phyloP scores from a whole-genome alignment of 2,329 filamentous ascomycete species.

The Monosporascus sp. region DNA sequence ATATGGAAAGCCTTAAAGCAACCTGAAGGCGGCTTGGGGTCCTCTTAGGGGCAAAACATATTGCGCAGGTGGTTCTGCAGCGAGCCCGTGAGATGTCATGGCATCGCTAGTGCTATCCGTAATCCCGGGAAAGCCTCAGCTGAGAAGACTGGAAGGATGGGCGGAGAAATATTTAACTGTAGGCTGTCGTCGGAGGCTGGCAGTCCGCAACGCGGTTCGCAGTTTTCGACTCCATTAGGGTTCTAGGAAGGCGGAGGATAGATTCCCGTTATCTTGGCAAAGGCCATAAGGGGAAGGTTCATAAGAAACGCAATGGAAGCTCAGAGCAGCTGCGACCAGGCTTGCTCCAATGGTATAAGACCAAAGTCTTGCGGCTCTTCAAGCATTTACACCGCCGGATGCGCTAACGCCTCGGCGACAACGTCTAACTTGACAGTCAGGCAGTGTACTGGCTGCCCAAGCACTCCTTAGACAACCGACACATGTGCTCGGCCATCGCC shows the following conservation, averaged over 20 bases:
- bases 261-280: neutral
- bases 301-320: too few species aligned
- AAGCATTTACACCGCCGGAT: too few species aligned
- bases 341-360: too few species aligned
- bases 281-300: too few species aligned
- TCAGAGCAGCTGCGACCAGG: too few species aligned
- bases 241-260: neutral
- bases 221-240: neutral
- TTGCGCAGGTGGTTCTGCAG: neutral
- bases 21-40: too few species aligned
- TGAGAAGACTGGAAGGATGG: neutral
- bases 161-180: neutral
- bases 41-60: neutral
- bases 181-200: neutral
- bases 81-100: neutral
- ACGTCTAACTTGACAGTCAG: too few species aligned
- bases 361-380: too few species aligned
- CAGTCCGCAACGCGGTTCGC: neutral
- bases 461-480: too few species aligned
- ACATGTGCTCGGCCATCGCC: too few species aligned
- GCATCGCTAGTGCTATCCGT: neutral
- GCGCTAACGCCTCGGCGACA: too few species aligned
- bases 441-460: too few species aligned
- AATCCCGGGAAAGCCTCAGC: neutral
- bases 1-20: neutral